Conservation (phyloP, 2,329 filamentous ascomycete genomes). For the Fusarium xylarioides region DNA sequence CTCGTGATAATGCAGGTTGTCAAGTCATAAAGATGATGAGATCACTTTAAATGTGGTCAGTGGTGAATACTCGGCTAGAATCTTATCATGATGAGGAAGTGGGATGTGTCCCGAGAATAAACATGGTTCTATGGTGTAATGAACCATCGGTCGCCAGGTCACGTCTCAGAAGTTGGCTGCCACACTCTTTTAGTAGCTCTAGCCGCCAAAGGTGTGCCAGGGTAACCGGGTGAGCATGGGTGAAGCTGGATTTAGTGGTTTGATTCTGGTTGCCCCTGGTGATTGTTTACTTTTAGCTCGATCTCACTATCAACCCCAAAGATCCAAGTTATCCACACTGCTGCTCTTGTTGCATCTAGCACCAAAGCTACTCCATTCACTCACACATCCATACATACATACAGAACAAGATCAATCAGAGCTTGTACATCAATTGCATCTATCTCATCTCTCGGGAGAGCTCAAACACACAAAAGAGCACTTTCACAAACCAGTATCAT, state of each 20-base stretch:
- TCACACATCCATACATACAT: constrained; percentile 7
- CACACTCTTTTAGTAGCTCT: neutral
- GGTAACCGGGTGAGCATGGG: constrained; percentile 16
- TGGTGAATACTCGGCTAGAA: neutral
- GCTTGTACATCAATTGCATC: constrained; percentile 13
- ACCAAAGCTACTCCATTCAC: constrained; percentile 31
- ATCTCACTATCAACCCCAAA: constrained; percentile 24
- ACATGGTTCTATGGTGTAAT: constrained; percentile 5
- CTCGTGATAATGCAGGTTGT: neutral
- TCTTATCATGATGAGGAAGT: neutral
- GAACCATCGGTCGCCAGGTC: constrained; percentile 17
- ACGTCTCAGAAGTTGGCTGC: constrained; percentile 34
- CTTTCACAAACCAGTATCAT: constrained; percentile 22
- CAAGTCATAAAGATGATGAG: neutral
- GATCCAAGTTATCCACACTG: constrained; percentile 29
- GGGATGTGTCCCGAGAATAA: constrained; percentile 1
- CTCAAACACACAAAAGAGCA: constrained; percentile 26
- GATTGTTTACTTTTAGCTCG: constrained; percentile 25
- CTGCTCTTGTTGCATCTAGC: constrained; percentile 37
- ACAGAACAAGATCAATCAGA: constrained; percentile 23
- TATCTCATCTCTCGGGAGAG: constrained; percentile 20
- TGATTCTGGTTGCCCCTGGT: constrained; percentile 18
- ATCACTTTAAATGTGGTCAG: neutral
- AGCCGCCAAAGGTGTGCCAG: constrained; percentile 19
- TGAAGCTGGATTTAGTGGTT: constrained; percentile 20